A percentile compares a stretch with the other conserved stretches of the same genome.
phyloP scores from a whole-genome alignment of 2,329 filamentous ascomycete genomes.

The Alternaria brassicicola region DNA sequence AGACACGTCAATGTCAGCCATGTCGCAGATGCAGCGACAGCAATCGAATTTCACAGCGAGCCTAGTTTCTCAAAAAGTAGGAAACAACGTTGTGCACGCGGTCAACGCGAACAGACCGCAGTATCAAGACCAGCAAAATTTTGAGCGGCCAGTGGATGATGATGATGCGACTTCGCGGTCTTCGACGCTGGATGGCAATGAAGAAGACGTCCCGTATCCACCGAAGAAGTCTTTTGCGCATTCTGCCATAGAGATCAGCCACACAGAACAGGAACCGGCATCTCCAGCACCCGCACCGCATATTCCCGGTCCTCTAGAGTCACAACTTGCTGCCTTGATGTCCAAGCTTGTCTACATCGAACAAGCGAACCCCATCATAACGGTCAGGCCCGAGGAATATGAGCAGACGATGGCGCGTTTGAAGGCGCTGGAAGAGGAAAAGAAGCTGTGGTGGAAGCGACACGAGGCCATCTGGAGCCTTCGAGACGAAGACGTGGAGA shows the following conservation, averaged over 20 bases:
- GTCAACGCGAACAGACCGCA: constrained; percentile 17
- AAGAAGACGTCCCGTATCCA: constrained; percentile 36
- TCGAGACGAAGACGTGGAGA: constrained; percentile 52
- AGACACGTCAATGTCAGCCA: constrained; percentile 30
- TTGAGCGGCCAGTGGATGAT: constrained; percentile 34
- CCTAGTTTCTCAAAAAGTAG: constrained; percentile 35
- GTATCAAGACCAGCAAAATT: constrained; percentile 16
- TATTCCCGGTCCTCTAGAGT: constrained; percentile 44
- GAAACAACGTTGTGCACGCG: constrained; percentile 20
- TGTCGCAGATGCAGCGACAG: constrained; percentile 35
- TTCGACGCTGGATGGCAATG: constrained; percentile 43
- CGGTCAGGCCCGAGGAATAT: constrained; percentile 49
- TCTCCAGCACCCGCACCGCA: constrained; percentile 30
- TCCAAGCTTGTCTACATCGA: constrained; percentile 48
- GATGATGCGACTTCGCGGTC: constrained; percentile 41
- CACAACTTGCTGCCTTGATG: constrained; percentile 47
- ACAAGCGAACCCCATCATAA: constrained; percentile 39
- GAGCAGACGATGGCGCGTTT: constrained; percentile 38
- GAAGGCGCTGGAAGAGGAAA: constrained; percentile 46
- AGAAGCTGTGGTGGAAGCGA: constrained; percentile 43
- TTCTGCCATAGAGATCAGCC: constrained; percentile 17
- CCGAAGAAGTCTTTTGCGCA: constrained; percentile 39
- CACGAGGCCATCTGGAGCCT: constrained; percentile 52
- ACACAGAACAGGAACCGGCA: constrained; percentile 23
- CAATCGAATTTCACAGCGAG: constrained; percentile 24